Percentiles rank a stretch among this genome's conserved stretches.
Conservation (phyloP, 2,329 filamentous ascomycete species). For the Shiraia sp. region DNA sequence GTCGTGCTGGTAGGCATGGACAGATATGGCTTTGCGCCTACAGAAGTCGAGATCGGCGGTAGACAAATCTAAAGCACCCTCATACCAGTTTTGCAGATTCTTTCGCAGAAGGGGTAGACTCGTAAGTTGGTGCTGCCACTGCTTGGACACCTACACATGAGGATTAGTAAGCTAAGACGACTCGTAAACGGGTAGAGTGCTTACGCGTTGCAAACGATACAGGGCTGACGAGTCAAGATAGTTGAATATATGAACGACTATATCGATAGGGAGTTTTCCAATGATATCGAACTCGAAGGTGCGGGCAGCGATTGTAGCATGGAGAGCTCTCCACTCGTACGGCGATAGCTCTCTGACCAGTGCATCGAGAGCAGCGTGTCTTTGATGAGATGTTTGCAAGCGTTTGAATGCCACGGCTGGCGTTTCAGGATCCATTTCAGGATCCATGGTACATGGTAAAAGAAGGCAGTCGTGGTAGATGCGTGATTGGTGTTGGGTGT, state of each 20-base stretch:
- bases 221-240: constrained; percentile 35
- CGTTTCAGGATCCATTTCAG: constrained; percentile 9
- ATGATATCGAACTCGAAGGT: constrained; percentile 42
- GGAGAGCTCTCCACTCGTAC: constrained; percentile 36
- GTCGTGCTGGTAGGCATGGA: constrained; percentile 32
- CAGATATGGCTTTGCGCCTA: constrained; percentile 20
- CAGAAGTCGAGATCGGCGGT: constrained; percentile 18
- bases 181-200: constrained; percentile 5
- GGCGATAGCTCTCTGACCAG: constrained; percentile 30
- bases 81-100: constrained; percentile 27
- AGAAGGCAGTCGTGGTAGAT: too few species aligned
- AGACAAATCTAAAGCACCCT: constrained; percentile 14
- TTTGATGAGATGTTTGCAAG: constrained; percentile 15
- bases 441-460: too few species aligned
- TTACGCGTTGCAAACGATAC: constrained; percentile 35
- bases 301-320: constrained; percentile 17
- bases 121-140: constrained; percentile 36
- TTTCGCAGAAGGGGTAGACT: constrained; percentile 26
- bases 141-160: constrained; percentile 43
- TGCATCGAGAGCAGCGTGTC: constrained; percentile 25
- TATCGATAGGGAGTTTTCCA: constrained; percentile 42
- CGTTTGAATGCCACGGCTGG: constrained; percentile 21
- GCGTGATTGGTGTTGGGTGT: too few species aligned
- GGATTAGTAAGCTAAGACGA: constrained; percentile 1
- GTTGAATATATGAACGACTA: constrained; percentile 41